Base-by-base conservation (phyloP, 768 basidiomycete genomes). In the Candolleomyces eurysporus region DNA sequence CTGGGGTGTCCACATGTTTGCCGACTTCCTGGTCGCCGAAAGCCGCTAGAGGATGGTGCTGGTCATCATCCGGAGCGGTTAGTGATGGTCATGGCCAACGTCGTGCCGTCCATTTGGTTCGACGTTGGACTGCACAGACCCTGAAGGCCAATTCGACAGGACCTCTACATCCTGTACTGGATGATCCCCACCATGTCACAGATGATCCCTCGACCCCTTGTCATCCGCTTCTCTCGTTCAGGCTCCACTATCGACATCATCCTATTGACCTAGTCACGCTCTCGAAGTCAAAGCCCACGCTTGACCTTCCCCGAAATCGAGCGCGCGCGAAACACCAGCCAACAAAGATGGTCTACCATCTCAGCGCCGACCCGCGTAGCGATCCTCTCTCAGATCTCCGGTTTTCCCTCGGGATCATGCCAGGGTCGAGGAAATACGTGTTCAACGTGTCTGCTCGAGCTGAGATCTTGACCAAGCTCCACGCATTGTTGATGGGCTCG, bases 391-490 rank as follows among this genome's bases (percentile, higher is more conserved):
- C 87, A 13, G 89, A 89, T 61, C 85, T 93, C 40, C 82, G 89
- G 46, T 90, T 90, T 66, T 80, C 84, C 1, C 81, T 93, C 63
- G 91, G 93, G 72, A 90, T 89, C 5, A 88, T 92, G 87, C 89
- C 91, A 3, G 86, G 85, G 46, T 86, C 89, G 5, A 76, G 89
- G 63, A 92, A 92, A 75, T 91, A 90, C 70, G 80, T 83, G 3
- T 92, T 92, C 70, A 88, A 87, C 0, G 82, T 85, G 31, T 79
- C 86, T 14, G 88, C 89, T 8, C 86, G 92, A 52, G 86, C 89
- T 54, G 90, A 92, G 71, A 89, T 93, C 30, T 80, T 94, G n/a
- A 82, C 84, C 26, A 91, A 90, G 66, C 82, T 94, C 1, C 94
- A 93, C 69, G 83, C 85, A 61, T 84, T 91, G 4, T 90, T 94